phyloP scores from a whole-genome alignment of 2,329 filamentous ascomycete genomes.

The Arthrinium puccinioides region DNA sequence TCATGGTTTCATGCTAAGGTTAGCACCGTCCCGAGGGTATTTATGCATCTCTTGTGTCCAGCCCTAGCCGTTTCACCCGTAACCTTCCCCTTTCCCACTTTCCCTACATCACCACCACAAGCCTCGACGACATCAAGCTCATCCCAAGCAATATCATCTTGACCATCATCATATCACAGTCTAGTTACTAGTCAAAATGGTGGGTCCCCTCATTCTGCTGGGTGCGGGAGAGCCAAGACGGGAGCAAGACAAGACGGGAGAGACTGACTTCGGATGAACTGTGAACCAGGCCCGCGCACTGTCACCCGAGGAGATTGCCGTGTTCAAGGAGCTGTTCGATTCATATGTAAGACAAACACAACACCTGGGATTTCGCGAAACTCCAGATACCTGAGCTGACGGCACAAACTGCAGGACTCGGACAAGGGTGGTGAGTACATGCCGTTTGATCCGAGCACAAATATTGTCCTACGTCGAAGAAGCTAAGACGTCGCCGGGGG shows the following conservation, averaged over 20 bases:
- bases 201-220: slow-evolving; percentile 1
- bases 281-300: slow-evolving; percentile 12
- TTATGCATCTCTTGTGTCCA: background rate
- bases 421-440: slow-evolving; percentile 19
- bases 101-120: background rate
- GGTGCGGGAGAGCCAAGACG: background rate
- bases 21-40: background rate
- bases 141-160: background rate
- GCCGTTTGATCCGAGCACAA: background rate
- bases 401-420: slow-evolving; percentile 10
- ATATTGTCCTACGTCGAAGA: background rate
- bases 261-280: background rate
- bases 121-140: no score
- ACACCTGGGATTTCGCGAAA: background rate
- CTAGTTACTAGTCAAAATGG: background rate
- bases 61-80: background rate
- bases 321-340: slow-evolving; percentile 22
- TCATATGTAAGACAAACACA: slow-evolving; percentile 15
- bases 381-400: no score
- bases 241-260: background rate
- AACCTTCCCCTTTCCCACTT: background rate
- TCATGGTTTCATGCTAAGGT: background rate
- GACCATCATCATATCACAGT: background rate
- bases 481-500: background rate
- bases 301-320: slow-evolving; percentile 18